These are phyloP conservation scores for Sordaria brevicollis DNA, from an alignment of 495 filamentous ascomycete genomes.

Conservation along the genomic window DNA sequence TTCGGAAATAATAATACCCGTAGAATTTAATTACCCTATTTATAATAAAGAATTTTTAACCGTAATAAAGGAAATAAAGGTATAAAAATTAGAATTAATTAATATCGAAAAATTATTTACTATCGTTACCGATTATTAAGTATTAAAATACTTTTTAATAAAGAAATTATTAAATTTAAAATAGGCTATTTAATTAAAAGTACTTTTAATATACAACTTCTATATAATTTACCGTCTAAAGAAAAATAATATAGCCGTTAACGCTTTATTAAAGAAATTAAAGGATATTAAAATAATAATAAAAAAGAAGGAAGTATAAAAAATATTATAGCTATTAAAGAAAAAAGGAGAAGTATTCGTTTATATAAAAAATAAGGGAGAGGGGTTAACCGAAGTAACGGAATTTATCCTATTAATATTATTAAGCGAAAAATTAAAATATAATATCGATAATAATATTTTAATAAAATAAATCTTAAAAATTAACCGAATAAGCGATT, in stretches of 20 bases:
- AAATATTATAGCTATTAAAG: too few species aligned
- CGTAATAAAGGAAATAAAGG: too few species aligned
- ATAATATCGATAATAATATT: too few species aligned
- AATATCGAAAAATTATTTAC: not conserved
- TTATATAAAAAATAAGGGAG: not conserved
- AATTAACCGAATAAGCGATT: not conserved
- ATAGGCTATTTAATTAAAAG: not conserved
- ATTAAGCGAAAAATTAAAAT: too few species aligned
- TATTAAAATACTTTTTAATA: not conserved
- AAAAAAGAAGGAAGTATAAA: too few species aligned
- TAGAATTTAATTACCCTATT: too few species aligned
- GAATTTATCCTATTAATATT: too few species aligned
- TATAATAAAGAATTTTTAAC: not conserved
- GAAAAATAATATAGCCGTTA: not conserved
- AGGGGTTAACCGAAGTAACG: too few species aligned
- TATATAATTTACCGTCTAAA: not conserved
- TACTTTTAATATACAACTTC: not conserved
- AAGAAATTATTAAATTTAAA: not conserved
- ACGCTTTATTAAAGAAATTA: too few species aligned
- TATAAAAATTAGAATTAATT: constrained; percentile 1
- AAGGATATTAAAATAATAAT: too few species aligned
- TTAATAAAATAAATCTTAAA: too few species aligned
- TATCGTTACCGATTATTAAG: not conserved
- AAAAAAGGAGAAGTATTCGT: not conserved
- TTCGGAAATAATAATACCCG: too few species aligned